Evolutionary conservation across 2,329 filamentous ascomycete genomes (phyloP).

Genomic region (Nectriaceae sp.): DNA sequence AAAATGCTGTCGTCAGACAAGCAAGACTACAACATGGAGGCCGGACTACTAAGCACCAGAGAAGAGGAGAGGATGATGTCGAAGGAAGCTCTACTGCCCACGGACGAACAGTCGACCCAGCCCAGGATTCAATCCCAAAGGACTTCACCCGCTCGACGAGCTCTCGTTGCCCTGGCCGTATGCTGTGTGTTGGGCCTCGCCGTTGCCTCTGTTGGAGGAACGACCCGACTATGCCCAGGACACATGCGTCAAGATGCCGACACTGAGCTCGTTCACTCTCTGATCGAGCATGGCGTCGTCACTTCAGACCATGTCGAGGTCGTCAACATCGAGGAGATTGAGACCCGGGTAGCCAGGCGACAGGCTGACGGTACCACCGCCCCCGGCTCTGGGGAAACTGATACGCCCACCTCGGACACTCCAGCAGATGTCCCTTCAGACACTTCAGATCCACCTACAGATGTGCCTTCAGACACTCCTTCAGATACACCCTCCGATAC

Average conservation of each 20-base stretch:
- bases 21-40: constrained; percentile 32
- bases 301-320: too few species aligned
- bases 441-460: constrained; percentile 7
- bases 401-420: constrained; percentile 4
- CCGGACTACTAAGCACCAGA: constrained; percentile 30
- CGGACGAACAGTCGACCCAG: constrained; percentile 25
- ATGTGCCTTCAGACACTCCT: constrained; percentile 11
- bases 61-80: constrained; percentile 31
- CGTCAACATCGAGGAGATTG: not conserved
- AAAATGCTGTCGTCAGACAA: too few species aligned
- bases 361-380: not conserved
- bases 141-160: constrained; percentile 25
- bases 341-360: not conserved
- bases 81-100: constrained; percentile 26
- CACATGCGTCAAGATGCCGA: constrained; percentile 20
- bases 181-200: constrained; percentile 27
- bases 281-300: not conserved
- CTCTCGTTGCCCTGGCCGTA: constrained; percentile 24
- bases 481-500: constrained; percentile 11
- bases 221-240: constrained; percentile 26
- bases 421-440: constrained; percentile 10
- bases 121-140: constrained; percentile 15
- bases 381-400: not conserved
- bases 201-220: constrained; percentile 25
- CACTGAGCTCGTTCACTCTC: not conserved